Conservation (phyloP, 495 filamentous ascomycete species). For the Penicillium malachiteum region DNA sequence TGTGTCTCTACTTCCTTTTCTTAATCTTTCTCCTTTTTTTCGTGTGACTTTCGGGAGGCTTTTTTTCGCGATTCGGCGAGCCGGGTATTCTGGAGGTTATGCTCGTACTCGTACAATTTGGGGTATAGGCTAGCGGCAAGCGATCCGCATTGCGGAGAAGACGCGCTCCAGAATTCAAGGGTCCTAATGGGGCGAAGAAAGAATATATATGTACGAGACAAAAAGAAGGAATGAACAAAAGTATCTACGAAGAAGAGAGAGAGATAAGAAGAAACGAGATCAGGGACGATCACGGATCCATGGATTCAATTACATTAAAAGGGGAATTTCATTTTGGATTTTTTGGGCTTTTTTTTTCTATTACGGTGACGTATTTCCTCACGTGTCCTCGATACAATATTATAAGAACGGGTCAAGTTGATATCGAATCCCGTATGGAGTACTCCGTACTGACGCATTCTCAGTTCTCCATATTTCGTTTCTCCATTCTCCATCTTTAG, state of each 20-base stretch:
- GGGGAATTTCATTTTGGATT: too few species aligned
- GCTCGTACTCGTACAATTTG: conserved; percentile 7
- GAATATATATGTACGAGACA: conserved; percentile 2
- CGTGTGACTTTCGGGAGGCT: background rate
- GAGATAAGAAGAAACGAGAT: background rate
- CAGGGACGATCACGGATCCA: conserved; percentile 4
- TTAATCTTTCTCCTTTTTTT: background rate
- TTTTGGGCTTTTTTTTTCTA: too few species aligned
- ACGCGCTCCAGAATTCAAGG: background rate
- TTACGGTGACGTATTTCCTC: too few species aligned
- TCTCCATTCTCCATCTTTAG: too few species aligned
- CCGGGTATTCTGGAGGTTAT: conserved; percentile 6
- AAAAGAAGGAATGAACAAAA: background rate
- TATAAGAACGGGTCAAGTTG: too few species aligned
- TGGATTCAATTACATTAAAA: background rate
- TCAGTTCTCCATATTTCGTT: background rate
- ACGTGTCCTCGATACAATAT: too few species aligned
- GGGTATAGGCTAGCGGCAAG: conserved; percentile 1
- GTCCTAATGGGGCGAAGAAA: background rate
- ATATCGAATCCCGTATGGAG: too few species aligned
- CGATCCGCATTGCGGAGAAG: conserved; percentile 26
- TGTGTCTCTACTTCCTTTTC: background rate
- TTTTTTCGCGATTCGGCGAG: background rate
- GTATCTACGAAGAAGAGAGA: background rate
- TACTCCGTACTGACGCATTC: background rate